Evolutionary conservation across 768 basidiomycete genomes (phyloP).

Genomic region (Tremella yokohamensis): DNA sequence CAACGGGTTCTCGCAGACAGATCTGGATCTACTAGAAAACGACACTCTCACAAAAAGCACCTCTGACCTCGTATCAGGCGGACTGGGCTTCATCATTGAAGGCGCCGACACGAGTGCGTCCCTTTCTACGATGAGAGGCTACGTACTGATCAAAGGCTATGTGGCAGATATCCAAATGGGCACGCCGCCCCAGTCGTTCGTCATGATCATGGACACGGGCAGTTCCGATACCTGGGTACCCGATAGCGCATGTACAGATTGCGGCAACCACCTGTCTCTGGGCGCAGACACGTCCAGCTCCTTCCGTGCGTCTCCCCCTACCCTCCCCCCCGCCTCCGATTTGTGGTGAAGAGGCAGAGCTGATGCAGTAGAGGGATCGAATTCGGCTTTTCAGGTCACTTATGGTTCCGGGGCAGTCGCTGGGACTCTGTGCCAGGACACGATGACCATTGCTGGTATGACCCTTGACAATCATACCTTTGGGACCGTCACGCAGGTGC

Average conservation of each 20-base stretch:
- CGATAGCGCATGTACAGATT: slow-evolving; percentile 13
- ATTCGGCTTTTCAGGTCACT: slow-evolving; percentile 9
- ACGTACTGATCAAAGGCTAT: slow-evolving; percentile 36
- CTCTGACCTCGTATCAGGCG: slow-evolving; percentile 15
- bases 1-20: slow-evolving; percentile 24
- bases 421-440: slow-evolving; percentile 64
- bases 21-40: slow-evolving; percentile 10
- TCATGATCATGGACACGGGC: slow-evolving; percentile 67
- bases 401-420: slow-evolving; percentile 59
- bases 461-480: slow-evolving; percentile 61
- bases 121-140: background rate
- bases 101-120: slow-evolving; percentile 53
- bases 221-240: slow-evolving; percentile 66
- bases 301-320: slow-evolving; percentile 57
- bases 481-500: slow-evolving; percentile 64
- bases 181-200: slow-evolving; percentile 61
- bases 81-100: slow-evolving; percentile 57
- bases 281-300: slow-evolving; percentile 62
- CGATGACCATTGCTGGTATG: slow-evolving; percentile 64
- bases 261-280: slow-evolving; percentile 65
- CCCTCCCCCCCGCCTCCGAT: background rate
- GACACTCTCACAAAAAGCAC: slow-evolving; percentile 11
- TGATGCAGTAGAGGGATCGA: slow-evolving; percentile 56
- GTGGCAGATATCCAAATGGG: slow-evolving; percentile 60
- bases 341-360: slow-evolving; percentile 52